Percentiles rank a stretch among this genome's conserved stretches.
Conservation (phyloP, 2,329 filamentous ascomycete genomes). For the Corynespora cassiicola region DNA sequence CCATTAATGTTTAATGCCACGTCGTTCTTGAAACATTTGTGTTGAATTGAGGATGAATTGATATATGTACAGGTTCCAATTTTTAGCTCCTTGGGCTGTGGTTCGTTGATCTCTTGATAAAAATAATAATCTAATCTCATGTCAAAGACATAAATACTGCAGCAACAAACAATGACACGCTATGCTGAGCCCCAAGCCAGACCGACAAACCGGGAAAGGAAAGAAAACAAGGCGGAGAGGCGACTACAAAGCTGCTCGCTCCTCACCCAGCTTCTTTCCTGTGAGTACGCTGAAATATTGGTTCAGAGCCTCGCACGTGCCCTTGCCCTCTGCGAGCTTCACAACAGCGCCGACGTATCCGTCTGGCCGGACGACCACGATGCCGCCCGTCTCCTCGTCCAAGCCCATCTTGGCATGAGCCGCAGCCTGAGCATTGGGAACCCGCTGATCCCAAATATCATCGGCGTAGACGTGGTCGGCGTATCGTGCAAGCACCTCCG, state of each 20-base stretch:
- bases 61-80: too few relatives aligned
- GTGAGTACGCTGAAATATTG: constrained; percentile 80
- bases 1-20: too few relatives aligned
- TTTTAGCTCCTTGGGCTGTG: too few relatives aligned
- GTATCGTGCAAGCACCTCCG: constrained; percentile 75
- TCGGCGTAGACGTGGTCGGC: constrained; percentile 86
- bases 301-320: constrained; percentile 83
- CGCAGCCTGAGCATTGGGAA: constrained; percentile 72
- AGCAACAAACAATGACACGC: too few relatives aligned
- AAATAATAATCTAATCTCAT: too few relatives aligned
- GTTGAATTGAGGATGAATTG: too few relatives aligned
- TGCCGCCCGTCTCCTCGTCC: constrained; percentile 73
- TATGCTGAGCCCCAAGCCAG: too few relatives aligned
- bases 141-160: too few relatives aligned
- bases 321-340: constrained; percentile 74
- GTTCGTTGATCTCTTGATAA: too few relatives aligned
- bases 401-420: constrained; percentile 90
- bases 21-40: too few relatives aligned
- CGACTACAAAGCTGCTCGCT: constrained; percentile 41
- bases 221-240: too few relatives aligned
- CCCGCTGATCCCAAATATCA: constrained; percentile 75
- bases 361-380: constrained; percentile 85
- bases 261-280: constrained; percentile 61
- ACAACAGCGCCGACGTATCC: constrained; percentile 84
- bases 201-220: too few relatives aligned